These are phyloP conservation scores for Cyclostephanos tholiformis DNA, from an alignment of 108 stramenopile genomes.

Conservation along the genomic window DNA sequence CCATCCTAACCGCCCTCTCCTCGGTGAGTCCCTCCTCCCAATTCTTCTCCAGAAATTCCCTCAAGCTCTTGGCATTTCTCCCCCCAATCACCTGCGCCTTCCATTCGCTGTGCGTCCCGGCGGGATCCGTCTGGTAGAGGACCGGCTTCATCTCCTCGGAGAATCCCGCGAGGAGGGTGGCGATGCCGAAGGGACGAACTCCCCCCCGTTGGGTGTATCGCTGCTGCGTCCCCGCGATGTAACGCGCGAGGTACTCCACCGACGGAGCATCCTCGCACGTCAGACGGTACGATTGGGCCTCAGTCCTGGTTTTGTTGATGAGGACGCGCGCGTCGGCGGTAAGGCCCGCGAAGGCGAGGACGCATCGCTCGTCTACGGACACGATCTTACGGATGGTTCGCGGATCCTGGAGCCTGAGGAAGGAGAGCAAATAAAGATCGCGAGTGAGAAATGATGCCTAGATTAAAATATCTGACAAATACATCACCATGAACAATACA, in stretches of 20 bases:
- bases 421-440: neutral
- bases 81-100: constrained; percentile 99
- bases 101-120: constrained; percentile 98
- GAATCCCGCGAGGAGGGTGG: constrained; percentile 89
- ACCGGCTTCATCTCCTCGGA: constrained; percentile 75
- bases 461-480: neutral
- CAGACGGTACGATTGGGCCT: constrained; percentile 98
- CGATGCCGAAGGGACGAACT: constrained; percentile 98
- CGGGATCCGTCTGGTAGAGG: constrained; percentile 97
- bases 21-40: constrained; percentile 90
- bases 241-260: constrained; percentile 97
- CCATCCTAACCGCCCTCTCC: constrained; percentile 83
- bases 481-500: neutral
- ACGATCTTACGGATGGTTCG: constrained; percentile 99
- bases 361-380: constrained; percentile 92
- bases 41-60: constrained; percentile 98
- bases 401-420: constrained; percentile 90
- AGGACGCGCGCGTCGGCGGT: constrained; percentile 99
- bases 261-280: constrained; percentile 99
- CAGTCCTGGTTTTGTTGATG: constrained; percentile 90
- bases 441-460: neutral
- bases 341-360: constrained; percentile 98
- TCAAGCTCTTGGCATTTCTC: constrained; percentile 92
- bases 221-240: constrained; percentile 97
- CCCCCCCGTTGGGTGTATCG: constrained; percentile 99